phyloP scores from a whole-genome alignment of 768 basidiomycete genomes.

The Amylocystis lapponica region DNA sequence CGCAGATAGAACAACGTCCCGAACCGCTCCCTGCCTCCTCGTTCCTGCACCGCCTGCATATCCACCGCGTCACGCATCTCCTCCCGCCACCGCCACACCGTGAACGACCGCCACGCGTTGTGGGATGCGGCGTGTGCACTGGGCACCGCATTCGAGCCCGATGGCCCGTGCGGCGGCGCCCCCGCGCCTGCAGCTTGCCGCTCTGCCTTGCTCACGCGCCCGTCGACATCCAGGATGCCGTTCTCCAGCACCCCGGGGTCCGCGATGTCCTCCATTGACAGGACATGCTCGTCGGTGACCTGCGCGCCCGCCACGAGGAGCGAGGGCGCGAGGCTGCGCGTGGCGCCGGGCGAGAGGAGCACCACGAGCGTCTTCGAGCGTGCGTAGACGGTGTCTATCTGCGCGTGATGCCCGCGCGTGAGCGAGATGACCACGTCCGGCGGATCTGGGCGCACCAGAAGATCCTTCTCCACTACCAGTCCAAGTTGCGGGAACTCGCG shows the following conservation, averaged over 20 bases:
- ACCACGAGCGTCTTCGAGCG: constrained; percentile 37
- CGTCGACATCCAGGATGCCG: constrained; percentile 45
- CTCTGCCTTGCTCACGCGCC: constrained; percentile 36
- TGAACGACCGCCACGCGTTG: constrained; percentile 54
- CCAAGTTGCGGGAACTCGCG: constrained; percentile 38
- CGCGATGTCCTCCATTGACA: constrained; percentile 16
- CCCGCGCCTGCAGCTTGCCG: constrained; percentile 28
- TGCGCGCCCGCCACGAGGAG: constrained; percentile 26
- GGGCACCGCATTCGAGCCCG: not conserved
- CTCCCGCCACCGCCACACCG: constrained; percentile 47
- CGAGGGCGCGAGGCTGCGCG: constrained; percentile 30
- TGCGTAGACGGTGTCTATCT: constrained; percentile 44
- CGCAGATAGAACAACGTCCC: constrained; percentile 48
- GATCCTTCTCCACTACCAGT: constrained; percentile 48
- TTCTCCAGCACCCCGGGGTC: constrained; percentile 45
- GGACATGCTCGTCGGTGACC: constrained; percentile 19
- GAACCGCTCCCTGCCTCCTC: constrained; percentile 39
- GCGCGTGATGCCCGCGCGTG: constrained; percentile 4
- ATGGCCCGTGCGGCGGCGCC: not conserved
- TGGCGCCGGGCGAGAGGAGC: constrained; percentile 33
- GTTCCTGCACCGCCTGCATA: constrained; percentile 17
- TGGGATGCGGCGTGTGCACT: not conserved
- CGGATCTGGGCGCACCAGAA: constrained; percentile 32
- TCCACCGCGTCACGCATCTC: constrained; percentile 18
- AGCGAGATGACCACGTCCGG: not conserved